Evolutionary conservation across 2,329 filamentous ascomycete species (phyloP).

Genomic region (Epicoccum sorghinum): DNA sequence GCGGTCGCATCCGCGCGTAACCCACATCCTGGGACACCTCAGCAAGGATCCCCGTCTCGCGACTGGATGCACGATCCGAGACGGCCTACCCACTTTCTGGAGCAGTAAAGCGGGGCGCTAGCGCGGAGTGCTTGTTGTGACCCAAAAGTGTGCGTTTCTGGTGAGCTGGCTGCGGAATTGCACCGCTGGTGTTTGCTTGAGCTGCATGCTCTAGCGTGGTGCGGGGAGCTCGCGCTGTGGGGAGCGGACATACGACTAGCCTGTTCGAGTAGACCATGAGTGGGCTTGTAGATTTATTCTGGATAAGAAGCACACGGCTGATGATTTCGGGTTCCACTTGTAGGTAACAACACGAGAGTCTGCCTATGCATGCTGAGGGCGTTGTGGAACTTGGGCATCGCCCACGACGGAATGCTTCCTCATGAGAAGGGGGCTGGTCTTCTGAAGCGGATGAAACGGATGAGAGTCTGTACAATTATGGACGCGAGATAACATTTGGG

Average conservation of each 20-base stretch:
- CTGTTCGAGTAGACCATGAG: background rate
- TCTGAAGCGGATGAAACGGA: background rate
- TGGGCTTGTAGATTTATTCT: conserved; percentile 1
- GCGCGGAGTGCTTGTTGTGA: background rate
- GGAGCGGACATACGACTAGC: conserved; percentile 5
- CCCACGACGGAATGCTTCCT: conserved; percentile 13
- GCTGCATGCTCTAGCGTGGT: conserved; percentile 5
- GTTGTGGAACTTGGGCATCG: background rate
- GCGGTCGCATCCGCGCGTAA: conserved; percentile 3
- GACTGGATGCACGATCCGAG: conserved; percentile 14
- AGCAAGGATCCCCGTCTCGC: conserved; percentile 6
- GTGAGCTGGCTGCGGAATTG: conserved; percentile 15
- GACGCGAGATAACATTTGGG: too few species aligned
- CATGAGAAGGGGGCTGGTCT: background rate
- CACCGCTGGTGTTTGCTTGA: conserved; percentile 8
- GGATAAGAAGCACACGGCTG: background rate
- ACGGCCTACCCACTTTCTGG: conserved; percentile 4
- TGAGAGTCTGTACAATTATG: too few species aligned
- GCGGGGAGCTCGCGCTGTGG: conserved; percentile 16
- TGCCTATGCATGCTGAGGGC: conserved; percentile 4
- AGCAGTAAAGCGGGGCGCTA: conserved; percentile 12
- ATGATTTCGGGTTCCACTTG: background rate
- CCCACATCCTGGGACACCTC: conserved; percentile 8
- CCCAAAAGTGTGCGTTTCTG: background rate
- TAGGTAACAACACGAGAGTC: background rate